These are phyloP conservation scores for Talaromyces sp. DNA, from an alignment of 2,329 filamentous ascomycete genomes.

Conservation along the genomic window DNA sequence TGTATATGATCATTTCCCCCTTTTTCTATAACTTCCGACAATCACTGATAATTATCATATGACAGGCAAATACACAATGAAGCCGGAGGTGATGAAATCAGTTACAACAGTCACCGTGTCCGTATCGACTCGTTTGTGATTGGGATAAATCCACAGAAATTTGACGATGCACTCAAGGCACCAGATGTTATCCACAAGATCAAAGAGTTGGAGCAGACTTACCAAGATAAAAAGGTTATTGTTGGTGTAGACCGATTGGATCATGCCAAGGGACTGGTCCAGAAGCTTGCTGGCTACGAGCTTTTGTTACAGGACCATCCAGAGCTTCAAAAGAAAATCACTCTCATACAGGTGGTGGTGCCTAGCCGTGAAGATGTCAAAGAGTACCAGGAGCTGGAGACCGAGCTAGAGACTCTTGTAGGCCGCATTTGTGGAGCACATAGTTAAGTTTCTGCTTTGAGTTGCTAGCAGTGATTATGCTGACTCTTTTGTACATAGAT, in stretches of 20 bases:
- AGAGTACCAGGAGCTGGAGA: slow-evolving; percentile 88
- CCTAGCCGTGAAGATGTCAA: slow-evolving; percentile 81
- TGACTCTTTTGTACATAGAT: slow-evolving; percentile 37
- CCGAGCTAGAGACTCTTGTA: slow-evolving; percentile 85
- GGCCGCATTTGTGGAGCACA: slow-evolving; percentile 93
- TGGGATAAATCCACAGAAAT: slow-evolving; percentile 92
- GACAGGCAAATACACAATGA: too few relatives aligned
- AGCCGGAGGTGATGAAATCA: too few relatives aligned
- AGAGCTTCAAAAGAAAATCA: slow-evolving; percentile 88
- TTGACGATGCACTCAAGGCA: slow-evolving; percentile 72
- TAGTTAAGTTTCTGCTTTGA: slow-evolving; percentile 35
- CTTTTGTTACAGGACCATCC: slow-evolving; percentile 88
- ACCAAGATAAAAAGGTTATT: slow-evolving; percentile 84
- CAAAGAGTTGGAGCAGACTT: slow-evolving; percentile 70
- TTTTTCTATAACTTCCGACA: background rate
- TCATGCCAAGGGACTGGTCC: slow-evolving; percentile 94
- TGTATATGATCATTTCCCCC: slow-evolving; percentile 47
- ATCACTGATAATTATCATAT: background rate
- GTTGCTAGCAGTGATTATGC: background rate
- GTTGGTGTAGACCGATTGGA: slow-evolving; percentile 90
- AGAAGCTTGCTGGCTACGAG: slow-evolving; percentile 89
- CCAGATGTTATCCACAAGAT: slow-evolving; percentile 77
- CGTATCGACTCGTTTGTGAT: slow-evolving; percentile 71
- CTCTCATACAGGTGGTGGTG: slow-evolving; percentile 91
- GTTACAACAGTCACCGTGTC: too few relatives aligned